Percentiles rank a stretch among this genome's conserved stretches.
Conservation (phyloP, 2,329 filamentous ascomycete species). For the Westerdykella sp. region DNA sequence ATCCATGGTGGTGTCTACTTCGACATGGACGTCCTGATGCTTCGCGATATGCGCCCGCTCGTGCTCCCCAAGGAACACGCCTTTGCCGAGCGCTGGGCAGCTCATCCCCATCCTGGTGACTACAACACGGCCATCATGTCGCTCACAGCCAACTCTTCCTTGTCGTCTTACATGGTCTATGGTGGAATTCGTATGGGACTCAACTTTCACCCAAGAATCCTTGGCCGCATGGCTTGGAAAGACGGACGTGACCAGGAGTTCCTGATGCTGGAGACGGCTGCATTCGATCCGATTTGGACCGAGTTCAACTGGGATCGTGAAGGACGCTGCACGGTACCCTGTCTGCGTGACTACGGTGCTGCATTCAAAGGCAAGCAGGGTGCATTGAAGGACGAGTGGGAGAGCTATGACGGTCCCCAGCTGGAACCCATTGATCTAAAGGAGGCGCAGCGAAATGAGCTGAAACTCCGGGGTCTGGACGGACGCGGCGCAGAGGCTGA, state of each 20-base stretch:
- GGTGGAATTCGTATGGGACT: constrained; percentile 53
- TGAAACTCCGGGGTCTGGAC: constrained; percentile 11
- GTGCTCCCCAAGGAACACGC: constrained; percentile 46
- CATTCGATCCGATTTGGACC: constrained; percentile 54
- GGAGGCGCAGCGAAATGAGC: constrained; percentile 23
- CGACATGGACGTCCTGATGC: constrained; percentile 52
- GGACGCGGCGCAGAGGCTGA: constrained; percentile 4
- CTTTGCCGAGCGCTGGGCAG: constrained; percentile 53
- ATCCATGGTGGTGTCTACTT: constrained; percentile 50
- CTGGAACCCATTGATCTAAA: constrained; percentile 32
- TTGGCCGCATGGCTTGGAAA: constrained; percentile 53
- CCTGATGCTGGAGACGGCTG: constrained; percentile 52
- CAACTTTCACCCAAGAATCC: constrained; percentile 52
- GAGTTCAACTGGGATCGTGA: constrained; percentile 51
- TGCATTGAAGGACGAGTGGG: constrained; percentile 48
- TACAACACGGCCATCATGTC: constrained; percentile 55
- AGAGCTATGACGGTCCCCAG: constrained; percentile 45
- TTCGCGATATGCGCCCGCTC: constrained; percentile 51
- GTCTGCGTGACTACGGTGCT: constrained; percentile 48
- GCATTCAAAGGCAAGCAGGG: constrained; percentile 47
- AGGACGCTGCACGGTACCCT: constrained; percentile 50
- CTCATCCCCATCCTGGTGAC: constrained; percentile 48
- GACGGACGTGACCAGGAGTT: constrained; percentile 50
- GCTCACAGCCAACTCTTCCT: constrained; percentile 49
- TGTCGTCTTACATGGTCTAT: constrained; percentile 50